Conservation (phyloP, 1,284 basidiomycete species). For the Cutaneotrichosporon dermatis region DNA sequence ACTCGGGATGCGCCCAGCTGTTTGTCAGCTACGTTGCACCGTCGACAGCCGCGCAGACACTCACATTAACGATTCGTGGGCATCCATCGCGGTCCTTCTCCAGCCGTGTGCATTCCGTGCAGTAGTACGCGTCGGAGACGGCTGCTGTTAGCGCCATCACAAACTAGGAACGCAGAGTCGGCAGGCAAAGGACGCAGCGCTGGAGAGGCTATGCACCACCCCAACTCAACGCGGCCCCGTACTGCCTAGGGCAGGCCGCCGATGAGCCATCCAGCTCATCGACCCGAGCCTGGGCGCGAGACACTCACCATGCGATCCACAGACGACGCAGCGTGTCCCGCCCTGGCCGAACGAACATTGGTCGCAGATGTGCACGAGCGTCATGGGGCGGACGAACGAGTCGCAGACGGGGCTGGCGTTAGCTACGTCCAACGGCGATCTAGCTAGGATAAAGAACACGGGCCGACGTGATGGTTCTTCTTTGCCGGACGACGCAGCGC, state of each 20-base stretch:
- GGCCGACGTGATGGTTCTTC: too few species aligned
- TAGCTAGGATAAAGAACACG: conserved; percentile 24
- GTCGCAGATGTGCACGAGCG: conserved; percentile 95
- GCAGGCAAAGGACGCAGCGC: too few species aligned
- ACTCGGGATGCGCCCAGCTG: conserved; percentile 45
- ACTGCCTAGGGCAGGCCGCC: neutral
- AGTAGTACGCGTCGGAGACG: conserved; percentile 96
- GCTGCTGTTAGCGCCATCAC: conserved; percentile 53
- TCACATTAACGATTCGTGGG: conserved; percentile 89
- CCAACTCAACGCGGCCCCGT: too few species aligned
- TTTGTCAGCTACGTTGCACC: conserved; percentile 3
- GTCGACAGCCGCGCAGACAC: conserved; percentile 6
- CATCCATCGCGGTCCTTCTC: conserved; percentile 99
- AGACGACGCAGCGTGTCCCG: conserved; percentile 95
- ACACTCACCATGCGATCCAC: conserved; percentile 76
- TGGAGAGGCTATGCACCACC: neutral
- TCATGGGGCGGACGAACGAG: conserved; percentile 97
- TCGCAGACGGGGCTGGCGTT: conserved; percentile 89
- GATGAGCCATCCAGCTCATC: neutral
- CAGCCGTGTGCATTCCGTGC: conserved; percentile 88
- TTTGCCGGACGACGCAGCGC: too few species aligned
- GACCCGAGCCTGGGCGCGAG: neutral
- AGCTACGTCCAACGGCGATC: conserved; percentile 7
- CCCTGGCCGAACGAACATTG: conserved; percentile 99
- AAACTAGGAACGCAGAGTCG: neutral